phyloP scores from a whole-genome alignment of 805 yeast species.

The Jamesozyma jinghongensis region DNA sequence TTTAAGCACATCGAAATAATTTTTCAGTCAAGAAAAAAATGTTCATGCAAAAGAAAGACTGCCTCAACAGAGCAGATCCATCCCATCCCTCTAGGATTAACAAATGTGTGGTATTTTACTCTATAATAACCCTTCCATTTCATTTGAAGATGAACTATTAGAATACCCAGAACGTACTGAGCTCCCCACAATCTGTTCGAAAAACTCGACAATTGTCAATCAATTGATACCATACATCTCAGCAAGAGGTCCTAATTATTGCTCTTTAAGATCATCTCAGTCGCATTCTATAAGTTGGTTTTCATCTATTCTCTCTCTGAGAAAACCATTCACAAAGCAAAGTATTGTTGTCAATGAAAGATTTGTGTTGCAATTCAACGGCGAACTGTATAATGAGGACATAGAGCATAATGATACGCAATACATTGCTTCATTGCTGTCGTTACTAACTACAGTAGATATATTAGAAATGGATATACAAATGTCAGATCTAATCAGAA shows the following conservation, averaged over 20 bases:
- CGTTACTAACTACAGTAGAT: slow-evolving; percentile 7
- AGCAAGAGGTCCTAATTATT: slow-evolving; percentile 59
- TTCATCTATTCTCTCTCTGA: slow-evolving; percentile 71
- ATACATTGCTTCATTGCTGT: slow-evolving; percentile 37
- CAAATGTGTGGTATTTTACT: slow-evolving; percentile 52
- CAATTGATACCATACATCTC: slow-evolving; percentile 38
- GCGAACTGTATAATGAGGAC: slow-evolving; percentile 69
- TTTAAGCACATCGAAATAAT: no score
- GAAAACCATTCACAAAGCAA: slow-evolving; percentile 73
- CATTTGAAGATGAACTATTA: slow-evolving; percentile 8
- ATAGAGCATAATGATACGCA: slow-evolving; percentile 56
- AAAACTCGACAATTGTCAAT: slow-evolving; percentile 20
- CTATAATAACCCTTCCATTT: slow-evolving; percentile 16
- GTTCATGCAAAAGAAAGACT: not conserved
- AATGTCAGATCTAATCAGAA: slow-evolving; percentile 34
- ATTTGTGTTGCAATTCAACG: slow-evolving; percentile 69
- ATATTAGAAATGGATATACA: slow-evolving; percentile 19
- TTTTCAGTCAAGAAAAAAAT: no score
- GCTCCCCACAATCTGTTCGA: not conserved
- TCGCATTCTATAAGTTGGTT: slow-evolving; percentile 29
- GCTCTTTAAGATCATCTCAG: slow-evolving; percentile 20
- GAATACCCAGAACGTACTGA: slow-evolving; percentile 13
- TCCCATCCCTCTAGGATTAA: not conserved
- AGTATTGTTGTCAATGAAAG: slow-evolving; percentile 39
- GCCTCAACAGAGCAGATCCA: not conserved